phyloP scores from a whole-genome alignment of 805 yeast genomes.

The Candida alai region DNA sequence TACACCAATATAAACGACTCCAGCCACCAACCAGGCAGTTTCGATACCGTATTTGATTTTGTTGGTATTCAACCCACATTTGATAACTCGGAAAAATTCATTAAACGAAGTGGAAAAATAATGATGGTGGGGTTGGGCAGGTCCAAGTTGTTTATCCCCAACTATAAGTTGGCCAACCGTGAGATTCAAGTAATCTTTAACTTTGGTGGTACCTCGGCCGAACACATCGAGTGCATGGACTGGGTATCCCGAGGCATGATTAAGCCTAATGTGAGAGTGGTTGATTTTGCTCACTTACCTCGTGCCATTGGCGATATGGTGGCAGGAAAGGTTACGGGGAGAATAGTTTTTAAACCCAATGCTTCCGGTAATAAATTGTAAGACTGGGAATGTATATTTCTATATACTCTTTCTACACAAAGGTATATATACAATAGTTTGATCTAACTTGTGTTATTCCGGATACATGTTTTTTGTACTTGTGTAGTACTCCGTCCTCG shows the following conservation, averaged over 20 bases:
- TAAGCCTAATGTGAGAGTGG: constrained; percentile 30
- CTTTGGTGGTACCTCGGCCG: constrained; percentile 44
- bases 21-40: constrained; percentile 26
- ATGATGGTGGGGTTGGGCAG: constrained; percentile 43
- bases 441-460: too few species aligned
- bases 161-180: constrained; percentile 36
- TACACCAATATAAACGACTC: constrained; percentile 26
- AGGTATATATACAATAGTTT: too few species aligned
- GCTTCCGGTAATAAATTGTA: constrained; percentile 6
- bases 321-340: constrained; percentile 37
- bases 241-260: constrained; percentile 39
- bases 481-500: too few species aligned
- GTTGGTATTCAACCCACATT: constrained; percentile 31
- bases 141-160: constrained; percentile 24
- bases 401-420: too few species aligned
- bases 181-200: constrained; percentile 38
- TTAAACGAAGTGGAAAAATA: constrained; percentile 34
- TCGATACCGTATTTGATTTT: constrained; percentile 39
- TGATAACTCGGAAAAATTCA: constrained; percentile 26
- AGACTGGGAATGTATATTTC: too few species aligned
- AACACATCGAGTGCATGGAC: constrained; percentile 40
- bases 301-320: constrained; percentile 30
- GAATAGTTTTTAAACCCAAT: constrained; percentile 37
- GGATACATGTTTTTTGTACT: too few species aligned
- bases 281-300: constrained; percentile 33